A percentile compares a stretch with the other conserved stretches of the same genome.
phyloP scores from a whole-genome alignment of 495 filamentous ascomycete species.

The Aspergillus carlsbadensis region DNA sequence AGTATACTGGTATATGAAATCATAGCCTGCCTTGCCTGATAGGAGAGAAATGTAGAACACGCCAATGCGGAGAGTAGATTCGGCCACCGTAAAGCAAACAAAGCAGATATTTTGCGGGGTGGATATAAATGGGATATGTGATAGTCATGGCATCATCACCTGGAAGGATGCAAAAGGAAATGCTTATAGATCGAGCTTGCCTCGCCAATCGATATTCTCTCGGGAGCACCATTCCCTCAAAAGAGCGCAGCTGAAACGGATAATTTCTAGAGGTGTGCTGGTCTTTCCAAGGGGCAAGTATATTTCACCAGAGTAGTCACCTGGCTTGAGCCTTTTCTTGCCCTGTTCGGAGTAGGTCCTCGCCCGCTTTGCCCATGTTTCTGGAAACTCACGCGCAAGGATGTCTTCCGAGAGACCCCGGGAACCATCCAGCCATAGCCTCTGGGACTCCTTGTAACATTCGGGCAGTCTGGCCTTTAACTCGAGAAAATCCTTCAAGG shows the following conservation, averaged over 20 bases:
- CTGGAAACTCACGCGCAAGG: constrained; percentile 42
- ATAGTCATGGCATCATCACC: constrained; percentile 2
- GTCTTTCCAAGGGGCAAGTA: constrained; percentile 43
- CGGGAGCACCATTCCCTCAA: constrained; percentile 47
- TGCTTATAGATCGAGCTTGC: constrained; percentile 31
- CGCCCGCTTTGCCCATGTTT: constrained; percentile 45
- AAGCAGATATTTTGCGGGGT: background rate
- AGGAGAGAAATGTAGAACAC: background rate
- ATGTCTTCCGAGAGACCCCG: constrained; percentile 44
- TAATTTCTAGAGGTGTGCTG: constrained; percentile 45
- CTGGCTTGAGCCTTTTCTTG: constrained; percentile 30
- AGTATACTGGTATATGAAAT: background rate
- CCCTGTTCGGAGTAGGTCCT: constrained; percentile 38
- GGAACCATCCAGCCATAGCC: constrained; percentile 46
- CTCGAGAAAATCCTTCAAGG: constrained; percentile 39
- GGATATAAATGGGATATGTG: background rate
- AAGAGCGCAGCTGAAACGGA: constrained; percentile 44
- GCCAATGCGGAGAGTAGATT: constrained; percentile 3
- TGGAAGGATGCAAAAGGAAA: background rate
- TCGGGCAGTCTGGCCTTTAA: constrained; percentile 42
- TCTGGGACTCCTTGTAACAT: constrained; percentile 40
- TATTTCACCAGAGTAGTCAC: constrained; percentile 43
- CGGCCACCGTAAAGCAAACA: background rate
- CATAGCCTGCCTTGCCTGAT: no score
- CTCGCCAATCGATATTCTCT: constrained; percentile 43